Base-by-base conservation (phyloP, 495 filamentous ascomycete genomes). In the Cercophora sp. region DNA sequence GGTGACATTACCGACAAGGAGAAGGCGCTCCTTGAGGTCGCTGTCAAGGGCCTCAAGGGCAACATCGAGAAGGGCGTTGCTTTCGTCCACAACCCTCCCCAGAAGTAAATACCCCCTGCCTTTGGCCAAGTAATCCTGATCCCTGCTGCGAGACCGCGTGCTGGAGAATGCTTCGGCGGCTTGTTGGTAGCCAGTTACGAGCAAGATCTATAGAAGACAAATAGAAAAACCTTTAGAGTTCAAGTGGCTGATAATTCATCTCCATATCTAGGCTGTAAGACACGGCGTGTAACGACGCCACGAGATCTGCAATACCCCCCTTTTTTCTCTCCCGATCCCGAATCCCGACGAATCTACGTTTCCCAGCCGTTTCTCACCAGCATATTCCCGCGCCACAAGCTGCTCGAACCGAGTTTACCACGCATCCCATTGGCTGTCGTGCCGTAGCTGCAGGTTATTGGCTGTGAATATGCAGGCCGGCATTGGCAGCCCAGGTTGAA, bases 41-140 rank as follows among this genome's bases (percentile, higher is more conserved):
- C 79, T 66, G 76, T 85, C 60, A 72, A 75, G 56, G 93, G 82
- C 48, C 79, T 98, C 25, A 87, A 89, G 80, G 85, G 80, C 76
- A 98, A 96, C 73, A 96, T 98, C 64, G 72, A 81, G 60, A 96
- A 96, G 81, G 93, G 93, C 61, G 74, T 96, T 59, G 84, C 86
- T 62, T 98, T 97, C 67, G 82, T 69, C 66, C 81, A 91, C 80
- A 91, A 85, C 77, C 82, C 91, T 44, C 59, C 63, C 36, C 59
- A 69, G 51, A 75, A 74, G 65, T 72, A 71, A 70, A 67, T 67
- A 51, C 18, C 27, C 50, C 42, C 47, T 27, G 1, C n/a, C 35
- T 11, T 13, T 39, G 15, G 48, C 36, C 29, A 32, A 27, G 44
- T 27, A 19, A 15, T 37, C 52, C 37, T 13, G 43, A 27, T 22